A percentile compares a stretch with the other conserved stretches of the same genome.
Evolutionary conservation across 2,329 filamentous ascomycete genomes (phyloP).

Genomic region (Parasarocladium wereldwijsianum): DNA sequence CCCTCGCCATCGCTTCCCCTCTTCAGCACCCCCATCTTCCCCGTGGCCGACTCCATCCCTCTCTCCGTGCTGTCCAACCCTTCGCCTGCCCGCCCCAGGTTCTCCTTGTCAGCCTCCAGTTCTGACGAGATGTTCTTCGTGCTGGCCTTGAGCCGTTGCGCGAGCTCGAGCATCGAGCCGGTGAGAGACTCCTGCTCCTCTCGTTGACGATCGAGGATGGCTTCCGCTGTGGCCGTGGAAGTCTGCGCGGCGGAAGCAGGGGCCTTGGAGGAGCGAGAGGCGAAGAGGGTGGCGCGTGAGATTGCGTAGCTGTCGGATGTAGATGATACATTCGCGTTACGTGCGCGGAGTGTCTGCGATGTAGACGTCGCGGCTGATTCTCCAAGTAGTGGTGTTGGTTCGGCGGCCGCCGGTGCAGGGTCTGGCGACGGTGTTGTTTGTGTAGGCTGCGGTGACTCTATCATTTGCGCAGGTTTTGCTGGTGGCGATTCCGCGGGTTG

Average conservation of each 20-base stretch:
- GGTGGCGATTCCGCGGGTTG: slow-evolving; percentile 36
- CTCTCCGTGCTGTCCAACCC: slow-evolving; percentile 64
- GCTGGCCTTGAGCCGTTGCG: slow-evolving; percentile 59
- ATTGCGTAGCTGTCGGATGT: slow-evolving; percentile 15
- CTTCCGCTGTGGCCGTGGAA: slow-evolving; percentile 45
- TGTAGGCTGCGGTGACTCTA: slow-evolving; percentile 18
- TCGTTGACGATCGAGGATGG: slow-evolving; percentile 61
- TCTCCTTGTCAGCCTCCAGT: slow-evolving; percentile 57
- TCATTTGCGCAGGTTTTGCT: too few species aligned
- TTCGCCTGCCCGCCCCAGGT: slow-evolving; percentile 55
- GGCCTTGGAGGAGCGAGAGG: slow-evolving; percentile 16
- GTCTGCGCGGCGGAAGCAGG: slow-evolving; percentile 15
- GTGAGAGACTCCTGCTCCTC: slow-evolving; percentile 74
- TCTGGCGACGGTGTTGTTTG: slow-evolving; percentile 4
- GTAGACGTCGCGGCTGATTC: slow-evolving; percentile 16
- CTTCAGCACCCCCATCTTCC: slow-evolving; percentile 61
- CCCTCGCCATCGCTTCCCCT: slow-evolving; percentile 79
- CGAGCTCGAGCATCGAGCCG: slow-evolving; percentile 66
- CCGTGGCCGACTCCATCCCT: slow-evolving; percentile 62
- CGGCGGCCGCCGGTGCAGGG: slow-evolving; percentile 3
- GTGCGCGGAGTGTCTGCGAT: slow-evolving; percentile 19
- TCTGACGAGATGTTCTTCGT: slow-evolving; percentile 57
- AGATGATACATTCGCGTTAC: slow-evolving; percentile 11
- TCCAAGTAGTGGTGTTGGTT: slow-evolving; percentile 8
- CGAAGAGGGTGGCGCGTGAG: slow-evolving; percentile 29